Conservation (phyloP, 148 eudicot species). For the Camellia granthamiana region DNA sequence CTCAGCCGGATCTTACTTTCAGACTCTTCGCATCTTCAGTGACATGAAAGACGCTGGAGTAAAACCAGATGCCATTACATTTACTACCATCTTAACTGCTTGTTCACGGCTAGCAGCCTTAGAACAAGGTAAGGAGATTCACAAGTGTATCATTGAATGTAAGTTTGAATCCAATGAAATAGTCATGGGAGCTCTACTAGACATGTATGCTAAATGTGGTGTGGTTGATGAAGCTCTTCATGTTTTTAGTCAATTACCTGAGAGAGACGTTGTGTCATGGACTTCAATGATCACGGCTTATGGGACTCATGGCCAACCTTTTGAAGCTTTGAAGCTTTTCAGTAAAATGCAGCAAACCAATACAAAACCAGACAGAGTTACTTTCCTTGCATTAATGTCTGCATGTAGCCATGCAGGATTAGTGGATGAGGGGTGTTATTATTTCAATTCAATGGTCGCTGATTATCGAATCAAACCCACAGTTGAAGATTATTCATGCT, state of each 20-base stretch:
- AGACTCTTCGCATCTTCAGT: background rate
- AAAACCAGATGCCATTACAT: background rate
- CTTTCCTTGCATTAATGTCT: slow-evolving; percentile 30
- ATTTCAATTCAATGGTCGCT: slow-evolving; percentile 25
- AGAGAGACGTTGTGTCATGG: slow-evolving; percentile 34
- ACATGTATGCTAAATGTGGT: slow-evolving; percentile 39
- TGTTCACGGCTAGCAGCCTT: slow-evolving; percentile 1
- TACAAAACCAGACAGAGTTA: slow-evolving; percentile 28
- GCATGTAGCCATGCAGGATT: slow-evolving; percentile 39
- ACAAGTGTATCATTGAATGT: slow-evolving; percentile 13
- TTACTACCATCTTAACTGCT: background rate
- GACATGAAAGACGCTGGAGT: background rate
- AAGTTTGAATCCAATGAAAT: slow-evolving; percentile 11
- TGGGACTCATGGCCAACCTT: slow-evolving; percentile 35
- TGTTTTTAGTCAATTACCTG: slow-evolving; percentile 27
- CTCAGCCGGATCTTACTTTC: background rate
- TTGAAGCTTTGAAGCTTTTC: slow-evolving; percentile 30
- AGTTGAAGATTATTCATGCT: slow-evolving; percentile 32
- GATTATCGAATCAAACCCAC: slow-evolving; percentile 26
- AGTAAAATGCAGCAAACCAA: slow-evolving; percentile 22
- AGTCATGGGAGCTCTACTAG: slow-evolving; percentile 35
- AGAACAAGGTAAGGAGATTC: slow-evolving; percentile 7
- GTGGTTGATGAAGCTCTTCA: slow-evolving; percentile 30
- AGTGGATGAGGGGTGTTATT: slow-evolving; percentile 31
- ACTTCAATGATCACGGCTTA: slow-evolving; percentile 41